Evolutionary conservation across 73 alveolate species (phyloP).

Genomic region (Urostyla sp.): DNA sequence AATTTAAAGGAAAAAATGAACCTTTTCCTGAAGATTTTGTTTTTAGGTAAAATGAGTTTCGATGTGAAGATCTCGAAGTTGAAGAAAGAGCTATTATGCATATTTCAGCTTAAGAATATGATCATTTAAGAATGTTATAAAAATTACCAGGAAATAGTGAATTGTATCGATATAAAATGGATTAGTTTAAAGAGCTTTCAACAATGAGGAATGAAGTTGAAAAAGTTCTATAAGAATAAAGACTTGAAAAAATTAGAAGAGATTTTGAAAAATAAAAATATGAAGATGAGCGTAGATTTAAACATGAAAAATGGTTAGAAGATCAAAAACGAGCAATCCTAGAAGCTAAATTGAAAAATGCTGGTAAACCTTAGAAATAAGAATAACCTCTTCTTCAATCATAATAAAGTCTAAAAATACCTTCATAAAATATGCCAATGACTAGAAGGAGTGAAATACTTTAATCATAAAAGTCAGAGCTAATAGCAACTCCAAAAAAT

Average conservation of each 20-base stretch:
- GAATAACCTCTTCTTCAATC: constrained; percentile 41
- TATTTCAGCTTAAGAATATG: constrained; percentile 74
- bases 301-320: constrained; percentile 68
- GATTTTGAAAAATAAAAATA: constrained; percentile 80
- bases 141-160: constrained; percentile 77
- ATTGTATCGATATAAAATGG: constrained; percentile 73
- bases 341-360: constrained; percentile 51
- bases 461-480: too few species aligned
- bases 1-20: constrained; percentile 1
- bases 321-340: constrained; percentile 28
- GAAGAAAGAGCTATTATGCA: constrained; percentile 80
- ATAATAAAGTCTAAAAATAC: background rate
- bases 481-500: background rate
- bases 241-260: constrained; percentile 74
- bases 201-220: constrained; percentile 78
- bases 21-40: constrained; percentile 37
- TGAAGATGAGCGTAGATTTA: constrained; percentile 72
- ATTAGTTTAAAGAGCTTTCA: constrained; percentile 73
- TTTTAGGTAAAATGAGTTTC: constrained; percentile 27
- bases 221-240: constrained; percentile 73
- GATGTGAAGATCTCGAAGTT: constrained; percentile 74
- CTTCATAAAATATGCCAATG: background rate
- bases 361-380: constrained; percentile 28
- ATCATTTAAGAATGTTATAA: constrained; percentile 62
- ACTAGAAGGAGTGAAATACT: background rate